Conservation (phyloP, 2,329 filamentous ascomycete genomes). For the Verticillium longisporum region DNA sequence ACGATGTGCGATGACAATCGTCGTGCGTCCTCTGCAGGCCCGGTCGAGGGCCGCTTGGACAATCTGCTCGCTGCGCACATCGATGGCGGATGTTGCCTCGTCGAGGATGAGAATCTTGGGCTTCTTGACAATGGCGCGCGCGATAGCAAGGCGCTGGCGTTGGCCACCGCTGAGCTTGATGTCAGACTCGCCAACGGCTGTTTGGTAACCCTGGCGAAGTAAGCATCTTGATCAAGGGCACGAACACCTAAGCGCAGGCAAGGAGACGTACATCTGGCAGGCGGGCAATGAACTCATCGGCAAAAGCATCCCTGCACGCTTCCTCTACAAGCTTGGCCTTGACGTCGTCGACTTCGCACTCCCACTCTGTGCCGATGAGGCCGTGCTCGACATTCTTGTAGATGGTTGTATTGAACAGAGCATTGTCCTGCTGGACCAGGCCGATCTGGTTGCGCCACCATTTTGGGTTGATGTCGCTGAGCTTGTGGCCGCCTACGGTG, state of each 20-base stretch:
- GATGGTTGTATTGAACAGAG: slow-evolving; percentile 47
- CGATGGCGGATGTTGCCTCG: slow-evolving; percentile 52
- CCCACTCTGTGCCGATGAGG: slow-evolving; percentile 27
- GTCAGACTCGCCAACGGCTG: slow-evolving; percentile 51
- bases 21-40: slow-evolving; percentile 11
- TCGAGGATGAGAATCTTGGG: slow-evolving; percentile 57
- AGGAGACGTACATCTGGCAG: slow-evolving; percentile 29
- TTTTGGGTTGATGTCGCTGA: slow-evolving; percentile 19
- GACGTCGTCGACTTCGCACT: slow-evolving; percentile 27
- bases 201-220: slow-evolving; percentile 37
- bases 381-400: slow-evolving; percentile 41
- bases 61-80: slow-evolving; percentile 28
- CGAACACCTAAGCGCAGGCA: neutral
- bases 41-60: slow-evolving; percentile 23
- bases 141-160: slow-evolving; percentile 55
- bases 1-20: slow-evolving; percentile 17
- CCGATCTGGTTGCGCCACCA: slow-evolving; percentile 40
- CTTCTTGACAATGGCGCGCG: slow-evolving; percentile 52
- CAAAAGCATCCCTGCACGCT: slow-evolving; percentile 44
- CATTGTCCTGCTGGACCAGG: slow-evolving; percentile 49
- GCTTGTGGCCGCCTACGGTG: slow-evolving; percentile 7
- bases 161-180: slow-evolving; percentile 56
- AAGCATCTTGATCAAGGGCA: neutral
- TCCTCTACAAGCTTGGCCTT: slow-evolving; percentile 33
- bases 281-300: slow-evolving; percentile 44